Conservation (phyloP, 176 grass and related monocot genomes). For the Alopecurus myosuroides region DNA sequence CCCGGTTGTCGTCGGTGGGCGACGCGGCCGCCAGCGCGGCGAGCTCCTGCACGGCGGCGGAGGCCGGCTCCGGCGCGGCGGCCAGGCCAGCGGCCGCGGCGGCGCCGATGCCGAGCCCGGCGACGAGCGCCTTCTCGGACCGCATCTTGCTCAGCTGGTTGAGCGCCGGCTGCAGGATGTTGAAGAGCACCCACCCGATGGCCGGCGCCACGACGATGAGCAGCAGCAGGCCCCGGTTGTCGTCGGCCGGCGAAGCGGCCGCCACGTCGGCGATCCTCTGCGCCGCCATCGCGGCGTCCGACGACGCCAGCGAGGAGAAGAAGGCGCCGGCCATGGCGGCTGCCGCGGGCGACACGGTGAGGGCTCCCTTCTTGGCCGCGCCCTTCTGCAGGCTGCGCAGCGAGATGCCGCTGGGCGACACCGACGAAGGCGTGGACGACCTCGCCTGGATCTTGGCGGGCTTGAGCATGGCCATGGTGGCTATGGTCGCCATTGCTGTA, state of each 20-base stretch:
- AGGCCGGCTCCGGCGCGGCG: constrained; percentile 24
- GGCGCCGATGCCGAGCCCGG: constrained; percentile 42
- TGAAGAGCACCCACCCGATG: constrained; percentile 71
- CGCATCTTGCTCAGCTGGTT: constrained; percentile 73
- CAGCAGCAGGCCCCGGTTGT: constrained; percentile 62
- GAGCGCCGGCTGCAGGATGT: constrained; percentile 82
- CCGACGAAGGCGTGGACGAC: background rate
- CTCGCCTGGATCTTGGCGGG: constrained; percentile 40
- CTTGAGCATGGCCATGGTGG: constrained; percentile 68
- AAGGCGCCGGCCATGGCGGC: constrained; percentile 56
- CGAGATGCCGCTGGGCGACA: constrained; percentile 29
- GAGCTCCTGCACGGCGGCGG: constrained; percentile 21
- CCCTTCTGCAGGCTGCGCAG: constrained; percentile 31
- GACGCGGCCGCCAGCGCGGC: constrained; percentile 16
- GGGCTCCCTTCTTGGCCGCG: constrained; percentile 4
- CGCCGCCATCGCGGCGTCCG: constrained; percentile 49
- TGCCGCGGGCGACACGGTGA: constrained; percentile 19
- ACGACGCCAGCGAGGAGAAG: constrained; percentile 42
- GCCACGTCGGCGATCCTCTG: constrained; percentile 56
- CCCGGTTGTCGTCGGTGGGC: constrained; percentile 45
- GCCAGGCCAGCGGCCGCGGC: constrained; percentile 37
- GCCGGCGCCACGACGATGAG: constrained; percentile 61
- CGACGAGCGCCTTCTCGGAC: constrained; percentile 40
- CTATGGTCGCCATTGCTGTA: constrained; percentile 59
- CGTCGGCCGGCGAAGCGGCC: background rate